A percentile compares a stretch with the other conserved stretches of the same genome.
phyloP scores from a whole-genome alignment of 352 stramenopile genomes.

The Globisporangium emineosum region DNA sequence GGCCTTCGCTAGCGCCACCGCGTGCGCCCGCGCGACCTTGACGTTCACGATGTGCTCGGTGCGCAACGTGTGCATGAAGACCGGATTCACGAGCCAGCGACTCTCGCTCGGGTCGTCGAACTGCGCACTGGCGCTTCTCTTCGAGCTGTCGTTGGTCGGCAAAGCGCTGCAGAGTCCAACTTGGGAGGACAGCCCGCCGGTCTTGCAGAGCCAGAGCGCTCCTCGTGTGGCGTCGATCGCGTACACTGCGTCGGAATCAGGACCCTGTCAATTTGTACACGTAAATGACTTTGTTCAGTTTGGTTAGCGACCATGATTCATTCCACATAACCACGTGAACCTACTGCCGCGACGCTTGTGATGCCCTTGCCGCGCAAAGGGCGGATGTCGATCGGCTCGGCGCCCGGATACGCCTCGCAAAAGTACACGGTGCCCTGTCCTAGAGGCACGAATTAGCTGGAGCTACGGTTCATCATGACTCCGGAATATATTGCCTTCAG shows the following conservation, averaged over 20 bases:
- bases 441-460: conserved; percentile 14
- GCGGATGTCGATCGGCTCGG: conserved; percentile 48
- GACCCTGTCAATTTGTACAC: conserved; percentile 24
- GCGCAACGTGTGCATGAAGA: conserved; percentile 62
- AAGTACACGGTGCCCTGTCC: conserved; percentile 71
- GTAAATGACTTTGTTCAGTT: neutral
- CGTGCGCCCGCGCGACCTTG: conserved; percentile 48
- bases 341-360: conserved; percentile 53
- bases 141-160: conserved; percentile 7
- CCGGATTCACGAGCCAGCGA: conserved; percentile 67
- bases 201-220: conserved; percentile 71
- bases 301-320: neutral
- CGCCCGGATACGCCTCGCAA: conserved; percentile 39
- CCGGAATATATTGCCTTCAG: too few relatives aligned
- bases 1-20: conserved; percentile 70
- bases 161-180: conserved; percentile 54
- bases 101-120: conserved; percentile 54
- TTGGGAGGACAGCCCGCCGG: conserved; percentile 58
- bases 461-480: too few relatives aligned
- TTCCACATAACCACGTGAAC: conserved; percentile 5
- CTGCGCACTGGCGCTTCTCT: neutral
- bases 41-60: conserved; percentile 56
- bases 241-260: conserved; percentile 72
- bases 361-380: conserved; percentile 65
- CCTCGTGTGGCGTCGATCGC: conserved; percentile 52